A percentile compares a stretch with the other conserved stretches of the same genome.
These are phyloP conservation scores for Neospermospora avenae DNA, from an alignment of 2,329 filamentous ascomycete genomes.

Conservation along the genomic window DNA sequence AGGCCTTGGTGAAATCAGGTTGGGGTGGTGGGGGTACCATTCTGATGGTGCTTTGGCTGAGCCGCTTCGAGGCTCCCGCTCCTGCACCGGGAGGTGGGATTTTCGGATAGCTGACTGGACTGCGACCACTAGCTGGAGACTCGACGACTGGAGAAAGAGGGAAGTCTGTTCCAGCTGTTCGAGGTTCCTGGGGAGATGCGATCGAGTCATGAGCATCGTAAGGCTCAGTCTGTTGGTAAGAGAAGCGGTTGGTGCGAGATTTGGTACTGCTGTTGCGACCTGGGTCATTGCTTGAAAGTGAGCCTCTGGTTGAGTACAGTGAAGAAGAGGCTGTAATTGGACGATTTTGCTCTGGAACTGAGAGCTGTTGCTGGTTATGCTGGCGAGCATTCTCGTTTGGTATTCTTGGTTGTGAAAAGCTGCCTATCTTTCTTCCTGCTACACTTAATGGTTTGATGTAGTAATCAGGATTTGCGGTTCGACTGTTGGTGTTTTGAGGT, in stretches of 20 bases:
- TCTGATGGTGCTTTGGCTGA: conserved; percentile 18
- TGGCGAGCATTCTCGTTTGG: conserved; percentile 17
- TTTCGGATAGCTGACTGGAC: conserved; percentile 32
- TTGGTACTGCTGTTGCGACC: background rate
- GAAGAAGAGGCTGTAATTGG: conserved; percentile 17
- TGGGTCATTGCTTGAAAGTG: conserved; percentile 9
- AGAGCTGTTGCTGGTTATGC: conserved; percentile 15
- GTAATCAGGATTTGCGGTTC: conserved; percentile 7
- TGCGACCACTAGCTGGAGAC: conserved; percentile 28
- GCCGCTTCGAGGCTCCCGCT: background rate
- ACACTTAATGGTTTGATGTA: conserved; percentile 19
- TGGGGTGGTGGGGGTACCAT: conserved; percentile 19
- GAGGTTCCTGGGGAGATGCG: conserved; percentile 11
- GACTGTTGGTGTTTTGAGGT: conserved; percentile 9
- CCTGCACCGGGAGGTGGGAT: conserved; percentile 19
- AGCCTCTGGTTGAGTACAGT: conserved; percentile 19
- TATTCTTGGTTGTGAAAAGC: conserved; percentile 27
- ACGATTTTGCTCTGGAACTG: conserved; percentile 10
- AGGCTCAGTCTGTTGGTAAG: conserved; percentile 25
- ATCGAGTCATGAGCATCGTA: conserved; percentile 23
- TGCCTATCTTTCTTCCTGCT: conserved; percentile 15
- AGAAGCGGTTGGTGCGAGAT: conserved; percentile 2
- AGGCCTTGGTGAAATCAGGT: conserved; percentile 15
- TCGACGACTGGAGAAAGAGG: conserved; percentile 32
- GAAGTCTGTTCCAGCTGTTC: conserved; percentile 11